Percentiles rank a stretch among this genome's conserved stretches.
Conservation (phyloP, 176 grass and related monocot genomes). For the Typha latifolia region DNA sequence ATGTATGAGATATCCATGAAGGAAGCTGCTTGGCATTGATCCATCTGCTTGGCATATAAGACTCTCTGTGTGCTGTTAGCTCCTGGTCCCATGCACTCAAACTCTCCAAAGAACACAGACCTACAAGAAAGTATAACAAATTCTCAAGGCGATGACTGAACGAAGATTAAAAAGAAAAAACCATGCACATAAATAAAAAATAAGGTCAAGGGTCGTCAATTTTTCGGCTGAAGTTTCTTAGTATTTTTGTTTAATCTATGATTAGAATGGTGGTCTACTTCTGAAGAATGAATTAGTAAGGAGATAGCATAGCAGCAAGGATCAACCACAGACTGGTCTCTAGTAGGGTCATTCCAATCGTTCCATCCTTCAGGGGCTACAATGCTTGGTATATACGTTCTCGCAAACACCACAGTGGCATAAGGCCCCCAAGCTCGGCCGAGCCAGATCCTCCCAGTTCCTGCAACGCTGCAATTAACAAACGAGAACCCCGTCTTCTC, state of each 20-base stretch:
- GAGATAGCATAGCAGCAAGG: slow-evolving; percentile 8
- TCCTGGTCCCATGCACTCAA: slow-evolving; percentile 54
- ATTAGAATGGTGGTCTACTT: no score
- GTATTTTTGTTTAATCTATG: no score
- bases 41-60: slow-evolving; percentile 46
- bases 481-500: slow-evolving; percentile 74
- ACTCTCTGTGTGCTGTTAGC: slow-evolving; percentile 34
- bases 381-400: slow-evolving; percentile 31
- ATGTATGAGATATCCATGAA: slow-evolving; percentile 81
- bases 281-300: no score
- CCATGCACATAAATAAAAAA: no score
- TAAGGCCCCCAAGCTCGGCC: slow-evolving; percentile 56
- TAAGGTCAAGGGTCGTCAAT: background rate
- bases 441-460: slow-evolving; percentile 65
- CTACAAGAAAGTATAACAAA: slow-evolving; percentile 17
- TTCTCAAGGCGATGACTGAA: background rate
- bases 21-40: slow-evolving; percentile 31
- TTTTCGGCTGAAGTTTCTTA: no score
- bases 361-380: slow-evolving; percentile 68
- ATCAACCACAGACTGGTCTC: slow-evolving; percentile 56
- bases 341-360: slow-evolving; percentile 59
- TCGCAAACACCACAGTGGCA: slow-evolving; percentile 54
- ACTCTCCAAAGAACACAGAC: slow-evolving; percentile 57
- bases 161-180: background rate
- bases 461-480: slow-evolving; percentile 48